Evolutionary conservation across 2,329 filamentous ascomycete species (phyloP), one percentile per base, ranked within the genome.

Genomic region (Diaporthe longicolla): DNA sequence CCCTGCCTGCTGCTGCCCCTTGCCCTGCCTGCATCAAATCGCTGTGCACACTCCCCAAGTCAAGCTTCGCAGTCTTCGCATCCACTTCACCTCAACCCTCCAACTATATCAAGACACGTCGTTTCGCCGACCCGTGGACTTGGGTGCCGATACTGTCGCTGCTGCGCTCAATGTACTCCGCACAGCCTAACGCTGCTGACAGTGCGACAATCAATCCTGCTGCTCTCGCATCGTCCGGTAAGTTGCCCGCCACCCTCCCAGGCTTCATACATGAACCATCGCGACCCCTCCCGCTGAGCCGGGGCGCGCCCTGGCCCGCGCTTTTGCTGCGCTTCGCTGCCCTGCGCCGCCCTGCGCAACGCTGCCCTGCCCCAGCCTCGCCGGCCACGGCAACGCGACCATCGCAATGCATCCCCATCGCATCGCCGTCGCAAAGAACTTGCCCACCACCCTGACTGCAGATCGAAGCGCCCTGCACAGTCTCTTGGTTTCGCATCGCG

Each of bases 201-300:
- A 93, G 93, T 87, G 94, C 93, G 83, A 97, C 95, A 82, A 97
- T 97, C 88, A 94, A 97, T 88, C 95, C 95, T 83, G 94, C 94
- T 81, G 94, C 93, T 77, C 89, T 97, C 87, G 95, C 93, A 86
- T 92, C 92, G 82, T 87, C 92, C 87, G 91, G 93, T 96, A 92
- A 84, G 86, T 88, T 48, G 52, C 61, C 71, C 76, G 74, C 73
- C 21, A 63, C 76, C 68, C 70, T 71, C 65, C 57, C 57, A 73
- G 71, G 35, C 76, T 55, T 74, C 74, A 68, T 71, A 75, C 74
- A 74, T 75, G 74, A 74, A 70, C 74, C 74, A 75, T 75, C 74
- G 71, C 66, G 72, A 75, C 74, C 74, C 74, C 74, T 71, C 68
- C 74, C 59, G 59, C 55, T 75, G 72, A 70, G 61, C 69, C 74